phyloP scores from a whole-genome alignment of 73 alveolate genomes.

The Paramecium tetraurelia region DNA sequence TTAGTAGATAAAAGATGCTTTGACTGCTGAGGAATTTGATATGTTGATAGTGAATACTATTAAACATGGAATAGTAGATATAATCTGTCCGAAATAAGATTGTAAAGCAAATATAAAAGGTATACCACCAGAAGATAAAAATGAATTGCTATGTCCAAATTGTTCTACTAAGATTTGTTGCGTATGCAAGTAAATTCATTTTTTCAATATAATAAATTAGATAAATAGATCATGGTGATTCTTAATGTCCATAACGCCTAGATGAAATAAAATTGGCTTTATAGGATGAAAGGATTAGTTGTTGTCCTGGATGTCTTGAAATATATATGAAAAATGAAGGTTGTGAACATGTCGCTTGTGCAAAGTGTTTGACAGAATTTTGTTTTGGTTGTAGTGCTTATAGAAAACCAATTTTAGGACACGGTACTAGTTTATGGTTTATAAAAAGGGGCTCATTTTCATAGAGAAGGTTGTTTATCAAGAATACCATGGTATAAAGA shows the following conservation, averaged over 20 bases:
- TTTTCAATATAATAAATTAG: not conserved
- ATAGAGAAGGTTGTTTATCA: not conserved
- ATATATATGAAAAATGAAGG: constrained; percentile 45
- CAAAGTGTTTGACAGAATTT: constrained; percentile 23
- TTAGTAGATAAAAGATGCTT: not conserved
- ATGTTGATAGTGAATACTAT: not conserved
- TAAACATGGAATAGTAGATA: not conserved
- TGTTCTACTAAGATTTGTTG: constrained; percentile 19
- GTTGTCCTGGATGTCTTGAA: constrained; percentile 47
- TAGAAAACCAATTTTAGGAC: not conserved
- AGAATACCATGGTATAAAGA: not conserved
- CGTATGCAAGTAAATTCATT: constrained; percentile 5
- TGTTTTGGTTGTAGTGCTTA: constrained; percentile 30
- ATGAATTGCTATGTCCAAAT: not conserved
- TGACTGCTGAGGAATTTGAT: not conserved
- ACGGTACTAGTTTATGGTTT: not conserved
- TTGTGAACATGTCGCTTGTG: constrained; percentile 15
- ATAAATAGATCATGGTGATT: not conserved
- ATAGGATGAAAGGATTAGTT: constrained; percentile 34
- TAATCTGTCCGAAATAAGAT: not conserved
- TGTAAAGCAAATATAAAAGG: not conserved
- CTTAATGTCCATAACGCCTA: constrained; percentile 24
- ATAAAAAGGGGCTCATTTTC: constrained; percentile 32
- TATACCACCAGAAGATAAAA: not conserved
- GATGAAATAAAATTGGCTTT: constrained; percentile 8